phyloP scores from a whole-genome alignment of 1,284 basidiomycete genomes.

The Vanrija pseudolonga region DNA sequence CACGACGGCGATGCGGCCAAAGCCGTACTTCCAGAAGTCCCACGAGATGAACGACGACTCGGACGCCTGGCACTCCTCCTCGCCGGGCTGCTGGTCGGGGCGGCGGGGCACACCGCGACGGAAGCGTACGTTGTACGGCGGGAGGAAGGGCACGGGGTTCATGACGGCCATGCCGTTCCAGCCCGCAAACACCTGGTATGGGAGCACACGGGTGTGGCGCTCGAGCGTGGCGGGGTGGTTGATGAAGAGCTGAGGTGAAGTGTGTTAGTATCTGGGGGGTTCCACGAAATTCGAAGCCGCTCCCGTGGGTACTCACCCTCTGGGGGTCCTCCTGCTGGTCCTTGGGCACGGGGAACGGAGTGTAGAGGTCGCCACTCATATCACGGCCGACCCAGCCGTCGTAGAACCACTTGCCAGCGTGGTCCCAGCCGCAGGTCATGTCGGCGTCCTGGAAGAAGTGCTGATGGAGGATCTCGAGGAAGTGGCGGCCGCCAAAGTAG shows the following conservation, averaged over 20 bases:
- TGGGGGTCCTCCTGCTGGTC: slow-evolving; percentile 42
- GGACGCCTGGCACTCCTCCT: slow-evolving; percentile 42
- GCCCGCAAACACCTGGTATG: slow-evolving; percentile 52
- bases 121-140: slow-evolving; percentile 43
- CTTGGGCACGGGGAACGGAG: slow-evolving; percentile 44
- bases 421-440: slow-evolving; percentile 52
- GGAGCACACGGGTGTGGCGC: slow-evolving; percentile 39
- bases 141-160: slow-evolving; percentile 38
- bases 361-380: slow-evolving; percentile 46
- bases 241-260: slow-evolving; percentile 41
- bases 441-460: slow-evolving; percentile 48
- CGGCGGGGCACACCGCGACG: slow-evolving; percentile 30
- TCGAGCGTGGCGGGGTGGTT: slow-evolving; percentile 32
- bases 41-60: slow-evolving; percentile 45
- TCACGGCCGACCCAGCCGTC: slow-evolving; percentile 52
- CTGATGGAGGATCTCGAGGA: slow-evolving; percentile 50
- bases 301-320: slow-evolving; percentile 30
- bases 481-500: slow-evolving; percentile 47
- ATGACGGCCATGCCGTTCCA: slow-evolving; percentile 58
- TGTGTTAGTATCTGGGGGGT: slow-evolving; percentile 1
- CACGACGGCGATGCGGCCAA: slow-evolving; percentile 42
- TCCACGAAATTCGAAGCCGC: neutral
- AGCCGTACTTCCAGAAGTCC: slow-evolving; percentile 50
- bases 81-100: slow-evolving; percentile 13
- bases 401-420: slow-evolving; percentile 49